phyloP scores from a whole-genome alignment of 345 rosid genomes.

The Isatis tinctoria region DNA sequence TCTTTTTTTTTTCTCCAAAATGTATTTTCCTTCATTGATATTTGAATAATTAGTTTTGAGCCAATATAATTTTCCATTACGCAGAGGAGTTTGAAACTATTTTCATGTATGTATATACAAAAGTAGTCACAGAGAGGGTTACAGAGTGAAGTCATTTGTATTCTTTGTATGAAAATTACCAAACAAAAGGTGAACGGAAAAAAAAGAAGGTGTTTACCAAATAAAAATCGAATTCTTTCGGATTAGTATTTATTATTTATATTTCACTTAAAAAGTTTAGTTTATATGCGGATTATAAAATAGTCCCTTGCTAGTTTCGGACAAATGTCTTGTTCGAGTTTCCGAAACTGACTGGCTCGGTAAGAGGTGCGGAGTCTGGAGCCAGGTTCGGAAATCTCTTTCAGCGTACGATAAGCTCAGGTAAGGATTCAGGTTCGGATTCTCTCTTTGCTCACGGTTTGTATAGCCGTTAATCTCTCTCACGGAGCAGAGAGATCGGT shows the following conservation, averaged over 20 bases:
- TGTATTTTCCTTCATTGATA: background rate
- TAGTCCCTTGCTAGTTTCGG: background rate
- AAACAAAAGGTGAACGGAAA: too few species aligned
- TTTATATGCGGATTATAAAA: background rate
- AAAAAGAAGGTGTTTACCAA: background rate
- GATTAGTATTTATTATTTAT: background rate
- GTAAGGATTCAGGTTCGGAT: constrained; percentile 56
- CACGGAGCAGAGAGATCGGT: background rate
- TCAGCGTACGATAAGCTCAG: constrained; percentile 33
- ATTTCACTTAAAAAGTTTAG: background rate
- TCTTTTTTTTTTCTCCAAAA: background rate
- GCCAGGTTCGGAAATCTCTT: constrained; percentile 48
- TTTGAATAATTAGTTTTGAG: background rate
- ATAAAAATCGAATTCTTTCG: background rate
- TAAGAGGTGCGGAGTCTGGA: constrained; percentile 28
- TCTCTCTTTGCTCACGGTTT: background rate
- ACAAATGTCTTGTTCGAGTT: background rate
- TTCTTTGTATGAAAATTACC: background rate
- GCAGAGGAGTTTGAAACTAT: background rate
- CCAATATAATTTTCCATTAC: background rate
- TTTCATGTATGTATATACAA: background rate
- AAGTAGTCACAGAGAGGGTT: background rate
- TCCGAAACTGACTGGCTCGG: constrained; percentile 22
- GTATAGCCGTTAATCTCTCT: constrained; percentile 37
- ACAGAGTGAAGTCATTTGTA: background rate